Conservation (phyloP, 208 protist genomes). For the Leishmania lainsoni region DNA sequence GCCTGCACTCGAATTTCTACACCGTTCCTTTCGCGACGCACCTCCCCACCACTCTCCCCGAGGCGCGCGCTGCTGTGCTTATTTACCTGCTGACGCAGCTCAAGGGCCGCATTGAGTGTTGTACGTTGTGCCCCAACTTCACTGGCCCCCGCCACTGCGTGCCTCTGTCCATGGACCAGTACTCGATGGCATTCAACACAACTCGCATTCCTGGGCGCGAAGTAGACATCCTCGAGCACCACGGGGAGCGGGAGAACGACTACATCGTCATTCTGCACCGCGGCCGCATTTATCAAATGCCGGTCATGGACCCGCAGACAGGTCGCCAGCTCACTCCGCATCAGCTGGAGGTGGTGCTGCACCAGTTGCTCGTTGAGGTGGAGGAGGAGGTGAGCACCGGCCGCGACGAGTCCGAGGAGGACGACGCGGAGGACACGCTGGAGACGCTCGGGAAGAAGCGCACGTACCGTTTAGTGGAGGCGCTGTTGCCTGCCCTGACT, state of each 20-base stretch:
- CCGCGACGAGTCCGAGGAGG: conserved; percentile 55
- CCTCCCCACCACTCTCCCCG: conserved; percentile 48
- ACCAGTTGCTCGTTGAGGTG: conserved; percentile 46
- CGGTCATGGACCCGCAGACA: conserved; percentile 51
- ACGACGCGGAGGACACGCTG: conserved; percentile 51
- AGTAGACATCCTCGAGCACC: conserved; percentile 64
- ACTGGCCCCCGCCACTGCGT: conserved; percentile 46
- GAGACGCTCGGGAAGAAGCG: conserved; percentile 48
- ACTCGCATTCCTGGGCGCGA: conserved; percentile 86
- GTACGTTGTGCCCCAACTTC: conserved; percentile 64
- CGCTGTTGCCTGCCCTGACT: conserved; percentile 71
- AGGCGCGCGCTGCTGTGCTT: conserved; percentile 67
- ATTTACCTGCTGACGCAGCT: conserved; percentile 66
- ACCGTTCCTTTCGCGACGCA: conserved; percentile 61
- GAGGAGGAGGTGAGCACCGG: conserved; percentile 53
- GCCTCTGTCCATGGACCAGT: conserved; percentile 89
- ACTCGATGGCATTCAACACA: conserved; percentile 79
- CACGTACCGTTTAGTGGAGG: conserved; percentile 49
- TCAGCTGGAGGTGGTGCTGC: conserved; percentile 55
- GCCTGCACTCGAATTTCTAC: conserved; percentile 93
- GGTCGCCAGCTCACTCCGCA: conserved; percentile 55
- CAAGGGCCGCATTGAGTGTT: conserved; percentile 62
- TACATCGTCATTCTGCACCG: conserved; percentile 81
- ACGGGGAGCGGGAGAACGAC: conserved; percentile 42
- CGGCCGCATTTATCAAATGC: conserved; percentile 69